Percentiles rank a stretch among this genome's conserved stretches.
These are phyloP conservation scores for Tetrapisispora phaffii DNA, from an alignment of 805 yeast genomes.

Conservation along the genomic window DNA sequence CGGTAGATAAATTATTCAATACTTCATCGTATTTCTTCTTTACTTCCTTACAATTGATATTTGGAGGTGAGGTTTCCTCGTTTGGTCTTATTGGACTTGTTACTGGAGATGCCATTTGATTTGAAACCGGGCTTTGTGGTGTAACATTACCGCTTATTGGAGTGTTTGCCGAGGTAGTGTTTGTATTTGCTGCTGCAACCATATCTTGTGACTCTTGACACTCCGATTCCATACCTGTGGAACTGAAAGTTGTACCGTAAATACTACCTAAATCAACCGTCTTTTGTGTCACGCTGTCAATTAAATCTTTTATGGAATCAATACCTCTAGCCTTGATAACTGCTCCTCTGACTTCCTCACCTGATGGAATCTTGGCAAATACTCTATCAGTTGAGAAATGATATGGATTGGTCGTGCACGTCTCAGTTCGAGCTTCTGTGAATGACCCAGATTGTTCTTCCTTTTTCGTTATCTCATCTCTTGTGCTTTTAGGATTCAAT, in stretches of 20 bases:
- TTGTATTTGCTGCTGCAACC: neutral
- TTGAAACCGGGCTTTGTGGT: neutral
- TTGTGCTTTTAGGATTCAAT: neutral
- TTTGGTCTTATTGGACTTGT: slow-evolving; percentile 7
- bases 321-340: slow-evolving; percentile 70
- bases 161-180: neutral
- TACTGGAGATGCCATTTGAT: neutral
- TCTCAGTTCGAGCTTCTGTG: neutral
- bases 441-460: neutral
- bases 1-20: slow-evolving; percentile 55
- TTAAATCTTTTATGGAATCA: slow-evolving; percentile 56
- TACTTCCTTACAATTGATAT: slow-evolving; percentile 32
- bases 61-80: neutral
- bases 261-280: slow-evolving; percentile 42
- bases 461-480: neutral
- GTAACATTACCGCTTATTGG: neutral
- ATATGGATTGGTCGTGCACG: slow-evolving; percentile 1
- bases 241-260: slow-evolving; percentile 23
- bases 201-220: neutral
- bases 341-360: slow-evolving; percentile 39
- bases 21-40: slow-evolving; percentile 64
- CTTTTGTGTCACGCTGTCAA: slow-evolving; percentile 52
- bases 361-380: slow-evolving; percentile 23
- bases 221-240: neutral
- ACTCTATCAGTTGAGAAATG: slow-evolving; percentile 2